Percentiles rank a stretch among this genome's conserved stretches.
phyloP scores from a whole-genome alignment of 768 basidiomycete genomes.

The Lactarius hengduanensis region DNA sequence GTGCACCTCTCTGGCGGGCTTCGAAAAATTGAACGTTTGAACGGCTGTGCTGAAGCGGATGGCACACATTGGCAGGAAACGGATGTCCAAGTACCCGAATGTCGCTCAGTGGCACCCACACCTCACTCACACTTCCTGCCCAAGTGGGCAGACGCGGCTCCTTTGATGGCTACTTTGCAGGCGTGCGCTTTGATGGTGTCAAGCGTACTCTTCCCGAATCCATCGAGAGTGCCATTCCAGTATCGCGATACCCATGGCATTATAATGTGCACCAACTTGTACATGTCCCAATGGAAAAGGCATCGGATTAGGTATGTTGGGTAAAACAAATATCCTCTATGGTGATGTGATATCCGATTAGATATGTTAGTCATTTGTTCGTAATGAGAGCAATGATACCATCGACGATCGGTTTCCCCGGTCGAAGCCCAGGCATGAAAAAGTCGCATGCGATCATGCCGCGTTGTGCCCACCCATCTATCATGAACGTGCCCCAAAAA shows the following conservation, averaged over 20 bases:
- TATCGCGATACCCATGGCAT: neutral
- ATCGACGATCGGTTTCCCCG: constrained; percentile 14
- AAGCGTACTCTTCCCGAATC: no score
- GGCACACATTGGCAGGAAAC: no score
- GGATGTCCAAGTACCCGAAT: no score
- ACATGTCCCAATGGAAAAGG: neutral
- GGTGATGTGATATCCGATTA: neutral
- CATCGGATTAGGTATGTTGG: neutral
- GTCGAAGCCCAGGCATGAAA: neutral
- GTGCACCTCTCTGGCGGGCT: no score
- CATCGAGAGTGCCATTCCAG: no score
- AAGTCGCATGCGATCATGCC: constrained; percentile 19
- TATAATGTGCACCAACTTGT: neutral
- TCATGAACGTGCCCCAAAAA: constrained; percentile 38
- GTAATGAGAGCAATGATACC: neutral
- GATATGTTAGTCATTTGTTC: neutral
- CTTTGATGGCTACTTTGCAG: no score
- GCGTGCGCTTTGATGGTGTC: no score
- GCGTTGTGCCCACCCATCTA: constrained; percentile 21
- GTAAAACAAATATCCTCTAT: neutral
- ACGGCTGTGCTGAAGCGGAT: no score
- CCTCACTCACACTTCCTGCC: no score
- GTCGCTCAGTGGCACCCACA: no score
- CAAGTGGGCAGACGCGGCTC: no score
- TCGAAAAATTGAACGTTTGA: no score